phyloP scores from a whole-genome alignment of 805 yeast species.

The Sugiyamaella marilandica region DNA sequence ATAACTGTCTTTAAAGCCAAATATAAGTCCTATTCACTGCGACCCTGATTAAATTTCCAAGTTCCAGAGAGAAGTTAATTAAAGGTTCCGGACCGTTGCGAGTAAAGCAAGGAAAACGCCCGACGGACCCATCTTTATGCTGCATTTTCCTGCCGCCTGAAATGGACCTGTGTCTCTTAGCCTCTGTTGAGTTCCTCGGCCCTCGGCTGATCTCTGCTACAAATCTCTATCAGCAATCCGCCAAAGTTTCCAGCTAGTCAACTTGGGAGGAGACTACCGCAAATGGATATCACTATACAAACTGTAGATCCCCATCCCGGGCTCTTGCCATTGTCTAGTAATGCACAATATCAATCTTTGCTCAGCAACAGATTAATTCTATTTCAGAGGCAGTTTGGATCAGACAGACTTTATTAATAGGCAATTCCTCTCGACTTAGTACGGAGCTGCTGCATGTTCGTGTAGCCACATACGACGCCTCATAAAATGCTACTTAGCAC shows the following conservation, averaged over 20 bases:
- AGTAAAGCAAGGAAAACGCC: background rate
- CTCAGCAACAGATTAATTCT: conserved; percentile 6
- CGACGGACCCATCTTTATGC: conserved; percentile 1
- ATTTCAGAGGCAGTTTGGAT: conserved; percentile 12
- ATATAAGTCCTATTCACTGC: background rate
- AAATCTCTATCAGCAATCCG: background rate
- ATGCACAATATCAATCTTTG: conserved; percentile 29
- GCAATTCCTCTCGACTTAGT: background rate
- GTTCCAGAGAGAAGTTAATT: conserved; percentile 14
- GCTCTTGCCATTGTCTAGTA: conserved; percentile 30
- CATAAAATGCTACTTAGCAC: background rate
- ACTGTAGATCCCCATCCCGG: conserved; percentile 21
- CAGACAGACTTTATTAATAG: conserved; percentile 11
- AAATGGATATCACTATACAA: conserved; percentile 17
- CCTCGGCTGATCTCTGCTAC: conserved; percentile 20
- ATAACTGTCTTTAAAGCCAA: conserved; percentile 29
- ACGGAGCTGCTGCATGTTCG: no score
- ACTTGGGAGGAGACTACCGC: conserved; percentile 23
- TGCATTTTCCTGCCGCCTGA: background rate
- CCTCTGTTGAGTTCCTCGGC: conserved; percentile 25
- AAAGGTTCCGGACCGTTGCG: conserved; percentile 1
- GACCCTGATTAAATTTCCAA: background rate
- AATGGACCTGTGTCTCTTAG: conserved; percentile 18
- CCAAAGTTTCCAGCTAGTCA: conserved; percentile 11
- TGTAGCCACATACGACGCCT: no score